Conservation (phyloP, 345 rosid genomes). For the Rhizophora mangle region DNA sequence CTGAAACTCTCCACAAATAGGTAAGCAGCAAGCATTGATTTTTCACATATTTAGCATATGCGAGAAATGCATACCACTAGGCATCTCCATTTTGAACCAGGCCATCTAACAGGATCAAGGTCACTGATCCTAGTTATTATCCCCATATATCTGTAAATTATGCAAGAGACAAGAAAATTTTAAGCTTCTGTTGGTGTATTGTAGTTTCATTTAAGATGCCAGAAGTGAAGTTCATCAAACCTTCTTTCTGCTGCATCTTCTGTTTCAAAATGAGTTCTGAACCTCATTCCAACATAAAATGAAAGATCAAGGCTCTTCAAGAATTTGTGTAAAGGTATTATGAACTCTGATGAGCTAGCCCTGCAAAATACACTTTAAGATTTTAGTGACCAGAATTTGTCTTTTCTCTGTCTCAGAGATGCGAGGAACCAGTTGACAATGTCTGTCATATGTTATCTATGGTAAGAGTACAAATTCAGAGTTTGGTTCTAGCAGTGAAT, state of each 20-base stretch:
- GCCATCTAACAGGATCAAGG: conserved; percentile 87
- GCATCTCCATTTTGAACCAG: conserved; percentile 95
- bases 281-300: conserved; percentile 77
- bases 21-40: background rate
- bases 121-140: conserved; percentile 76
- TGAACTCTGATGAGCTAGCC: conserved; percentile 69
- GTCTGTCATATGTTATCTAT: no score
- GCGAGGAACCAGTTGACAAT: no score
- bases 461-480: no score
- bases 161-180: conserved; percentile 8
- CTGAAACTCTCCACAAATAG: background rate
- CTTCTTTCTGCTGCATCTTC: conserved; percentile 94
- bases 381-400: no score
- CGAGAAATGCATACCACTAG: conserved; percentile 47
- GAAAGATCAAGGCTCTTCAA: conserved; percentile 68
- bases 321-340: conserved; percentile 63
- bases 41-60: background rate
- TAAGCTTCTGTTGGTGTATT: background rate
- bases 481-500: no score
- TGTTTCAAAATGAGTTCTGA: conserved; percentile 76
- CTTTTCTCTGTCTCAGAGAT: no score
- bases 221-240: conserved; percentile 29
- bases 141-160: conserved; percentile 59
- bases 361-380: conserved; percentile 33
- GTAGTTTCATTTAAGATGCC: background rate